These are phyloP conservation scores for Magnusiomyces starmeri DNA, from an alignment of 1,139 yeast genomes.

Conservation along the genomic window DNA sequence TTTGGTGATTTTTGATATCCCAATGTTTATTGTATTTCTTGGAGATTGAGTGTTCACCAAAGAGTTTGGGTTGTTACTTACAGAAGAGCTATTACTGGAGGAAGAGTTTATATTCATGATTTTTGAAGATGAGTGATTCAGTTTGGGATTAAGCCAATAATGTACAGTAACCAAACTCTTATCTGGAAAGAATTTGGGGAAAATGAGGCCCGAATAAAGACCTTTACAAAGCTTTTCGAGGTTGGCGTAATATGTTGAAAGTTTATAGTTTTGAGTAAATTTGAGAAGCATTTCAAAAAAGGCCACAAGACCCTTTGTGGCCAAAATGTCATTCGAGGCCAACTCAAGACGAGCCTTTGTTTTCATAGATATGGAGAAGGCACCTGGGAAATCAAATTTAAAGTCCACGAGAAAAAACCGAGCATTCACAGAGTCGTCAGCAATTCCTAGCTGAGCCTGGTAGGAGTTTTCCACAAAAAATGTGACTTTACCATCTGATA, in stretches of 20 bases:
- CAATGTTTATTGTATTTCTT: conserved; percentile 57
- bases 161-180: conserved; percentile 53
- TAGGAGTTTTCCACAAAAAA: conserved; percentile 62
- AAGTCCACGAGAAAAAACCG: conserved; percentile 74
- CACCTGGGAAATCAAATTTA: conserved; percentile 41
- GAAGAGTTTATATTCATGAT: not conserved
- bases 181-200: conserved; percentile 60
- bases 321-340: conserved; percentile 50
- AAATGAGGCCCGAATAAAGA: conserved; percentile 61
- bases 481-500: conserved; percentile 69
- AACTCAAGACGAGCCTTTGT: conserved; percentile 46
- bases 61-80: not conserved
- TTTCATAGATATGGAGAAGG: conserved; percentile 30
- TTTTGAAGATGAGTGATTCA: not conserved
- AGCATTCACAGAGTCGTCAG: conserved; percentile 50
- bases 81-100: not conserved
- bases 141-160: conserved; percentile 53
- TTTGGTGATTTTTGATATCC: conserved; percentile 44
- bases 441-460: conserved; percentile 62
- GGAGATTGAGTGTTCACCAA: conserved; percentile 18
- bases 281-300: conserved; percentile 62
- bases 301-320: conserved; percentile 47
- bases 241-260: conserved; percentile 63
- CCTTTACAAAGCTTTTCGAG: conserved; percentile 48
- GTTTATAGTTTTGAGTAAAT: conserved; percentile 66